Evolutionary conservation across 768 basidiomycete species (phyloP).

Genomic region (Termitomyces bulborhizus): DNA sequence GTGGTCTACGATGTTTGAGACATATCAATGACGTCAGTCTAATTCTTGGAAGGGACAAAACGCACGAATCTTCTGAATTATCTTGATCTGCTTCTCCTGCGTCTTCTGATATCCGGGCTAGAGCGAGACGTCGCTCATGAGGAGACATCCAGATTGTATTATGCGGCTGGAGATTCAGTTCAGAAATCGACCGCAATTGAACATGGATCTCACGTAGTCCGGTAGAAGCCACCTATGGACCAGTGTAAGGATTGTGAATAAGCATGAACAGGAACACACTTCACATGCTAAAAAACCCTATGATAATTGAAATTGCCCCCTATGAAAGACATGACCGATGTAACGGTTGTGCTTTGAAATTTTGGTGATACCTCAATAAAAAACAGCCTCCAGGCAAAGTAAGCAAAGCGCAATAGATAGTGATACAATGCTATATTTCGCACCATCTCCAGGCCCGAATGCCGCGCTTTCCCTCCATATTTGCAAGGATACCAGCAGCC

Average conservation of each 20-base stretch:
- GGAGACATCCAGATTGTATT: constrained; percentile 57
- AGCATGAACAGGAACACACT: constrained; percentile 10
- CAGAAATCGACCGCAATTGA: not conserved
- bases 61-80: constrained; percentile 51
- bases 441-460: constrained; percentile 70
- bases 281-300: constrained; percentile 52
- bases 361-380: constrained; percentile 48
- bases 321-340: constrained; percentile 16
- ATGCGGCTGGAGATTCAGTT: constrained; percentile 32
- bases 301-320: constrained; percentile 57
- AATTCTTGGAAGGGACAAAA: constrained; percentile 1
- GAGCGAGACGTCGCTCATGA: constrained; percentile 50
- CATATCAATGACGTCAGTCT: not conserved
- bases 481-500: constrained; percentile 67
- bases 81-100: constrained; percentile 64
- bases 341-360: not conserved
- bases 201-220: constrained; percentile 39
- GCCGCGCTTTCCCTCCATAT: constrained; percentile 63
- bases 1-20: constrained; percentile 27
- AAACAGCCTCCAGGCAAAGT: constrained; percentile 44
- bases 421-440: constrained; percentile 5
- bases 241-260: not conserved
- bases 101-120: constrained; percentile 61
- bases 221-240: constrained; percentile 46
- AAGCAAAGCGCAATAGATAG: not conserved